A percentile compares a stretch with the other conserved stretches of the same genome.
These are phyloP conservation scores for Mycena indigotica DNA, from an alignment of 768 basidiomycete species.

Conservation along the genomic window DNA sequence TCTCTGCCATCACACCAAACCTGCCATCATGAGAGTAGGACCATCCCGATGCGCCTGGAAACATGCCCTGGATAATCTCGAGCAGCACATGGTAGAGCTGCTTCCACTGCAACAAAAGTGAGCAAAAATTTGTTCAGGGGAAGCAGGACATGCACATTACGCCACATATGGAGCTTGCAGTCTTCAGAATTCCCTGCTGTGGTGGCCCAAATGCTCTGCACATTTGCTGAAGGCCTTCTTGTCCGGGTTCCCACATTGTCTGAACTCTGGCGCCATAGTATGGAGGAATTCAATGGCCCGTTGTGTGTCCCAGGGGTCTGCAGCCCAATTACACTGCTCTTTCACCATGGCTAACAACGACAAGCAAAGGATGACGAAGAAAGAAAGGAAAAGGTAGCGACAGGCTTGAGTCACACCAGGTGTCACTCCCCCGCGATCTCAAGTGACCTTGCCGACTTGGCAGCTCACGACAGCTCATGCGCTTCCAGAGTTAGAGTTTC, in stretches of 20 bases:
- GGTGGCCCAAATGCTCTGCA: background rate
- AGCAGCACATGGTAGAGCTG: conserved; percentile 2
- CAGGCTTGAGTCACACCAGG: no score
- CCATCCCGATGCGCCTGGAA: conserved; percentile 9
- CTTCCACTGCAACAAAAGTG: background rate
- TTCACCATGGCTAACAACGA: no score
- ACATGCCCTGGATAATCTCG: conserved; percentile 2
- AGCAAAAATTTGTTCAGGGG: background rate
- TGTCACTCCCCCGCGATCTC: no score
- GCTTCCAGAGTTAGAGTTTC: no score
- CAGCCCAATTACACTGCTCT: background rate
- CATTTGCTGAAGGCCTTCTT: background rate
- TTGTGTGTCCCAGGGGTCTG: background rate
- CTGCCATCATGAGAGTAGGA: conserved; percentile 6
- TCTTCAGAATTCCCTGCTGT: background rate
- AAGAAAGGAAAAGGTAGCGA: no score
- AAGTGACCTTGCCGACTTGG: no score
- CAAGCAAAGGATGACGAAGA: no score
- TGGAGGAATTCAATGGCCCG: background rate
- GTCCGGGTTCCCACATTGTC: background rate
- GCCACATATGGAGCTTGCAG: background rate
- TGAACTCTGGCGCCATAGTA: background rate
- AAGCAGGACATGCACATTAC: background rate
- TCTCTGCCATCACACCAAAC: conserved; percentile 12
- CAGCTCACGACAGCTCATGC: no score